Evolutionary conservation across 495 filamentous ascomycete species (phyloP).

Genomic region (Xylaria telfairii): DNA sequence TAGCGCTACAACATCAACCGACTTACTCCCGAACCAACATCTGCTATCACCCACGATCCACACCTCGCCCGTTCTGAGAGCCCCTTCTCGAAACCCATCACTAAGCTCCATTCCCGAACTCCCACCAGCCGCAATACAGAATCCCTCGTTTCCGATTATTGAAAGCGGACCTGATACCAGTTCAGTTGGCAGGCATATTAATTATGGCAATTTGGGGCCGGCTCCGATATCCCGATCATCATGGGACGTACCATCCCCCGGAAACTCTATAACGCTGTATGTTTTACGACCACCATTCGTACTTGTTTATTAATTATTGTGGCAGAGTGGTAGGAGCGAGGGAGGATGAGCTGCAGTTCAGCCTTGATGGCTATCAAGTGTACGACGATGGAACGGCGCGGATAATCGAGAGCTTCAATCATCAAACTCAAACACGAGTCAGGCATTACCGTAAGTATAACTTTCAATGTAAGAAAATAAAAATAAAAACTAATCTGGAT

Average conservation of each 20-base stretch:
- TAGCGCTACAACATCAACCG: neutral
- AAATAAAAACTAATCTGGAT: neutral
- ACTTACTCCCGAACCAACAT: neutral
- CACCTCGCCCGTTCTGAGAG: conserved; percentile 26
- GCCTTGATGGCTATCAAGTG: conserved; percentile 1
- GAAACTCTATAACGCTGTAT: neutral
- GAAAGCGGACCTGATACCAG: neutral
- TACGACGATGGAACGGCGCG: neutral
- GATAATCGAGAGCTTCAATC: conserved; percentile 5
- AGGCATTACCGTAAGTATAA: conserved; percentile 9
- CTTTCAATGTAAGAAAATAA: neutral
- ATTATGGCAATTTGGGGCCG: neutral
- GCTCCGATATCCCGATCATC: neutral
- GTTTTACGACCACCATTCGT: neutral
- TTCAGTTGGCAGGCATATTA: neutral
- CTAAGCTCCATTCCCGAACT: conserved; percentile 33
- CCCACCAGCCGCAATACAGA: conserved; percentile 23
- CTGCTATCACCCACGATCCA: conserved; percentile 10
- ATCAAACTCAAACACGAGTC: neutral
- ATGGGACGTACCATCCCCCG: neutral
- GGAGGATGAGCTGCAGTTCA: conserved; percentile 5
- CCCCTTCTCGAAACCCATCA: conserved; percentile 26
- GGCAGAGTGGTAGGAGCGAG: neutral
- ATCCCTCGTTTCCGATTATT: neutral
- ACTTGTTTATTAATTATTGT: neutral